A percentile compares a stretch with the other conserved stretches of the same genome.
These are phyloP conservation scores for Leccinum incarnatum DNA, from an alignment of 768 basidiomycete genomes.

Conservation along the genomic window DNA sequence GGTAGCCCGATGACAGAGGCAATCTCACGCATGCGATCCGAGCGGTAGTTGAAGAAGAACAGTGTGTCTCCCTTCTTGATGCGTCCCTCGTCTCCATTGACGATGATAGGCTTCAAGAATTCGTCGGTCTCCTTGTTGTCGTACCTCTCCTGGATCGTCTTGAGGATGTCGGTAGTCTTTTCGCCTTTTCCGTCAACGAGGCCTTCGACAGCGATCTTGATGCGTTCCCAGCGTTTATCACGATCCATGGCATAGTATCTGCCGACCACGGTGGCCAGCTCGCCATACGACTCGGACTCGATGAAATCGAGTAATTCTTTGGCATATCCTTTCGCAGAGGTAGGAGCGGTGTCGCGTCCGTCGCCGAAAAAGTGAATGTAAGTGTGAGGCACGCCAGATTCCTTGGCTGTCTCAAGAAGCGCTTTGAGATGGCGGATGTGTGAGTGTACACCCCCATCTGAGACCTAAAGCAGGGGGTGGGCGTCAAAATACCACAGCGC, in stretches of 20 bases:
- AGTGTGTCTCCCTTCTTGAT: constrained; percentile 87
- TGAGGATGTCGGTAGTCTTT: constrained; percentile 53
- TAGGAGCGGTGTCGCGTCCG: constrained; percentile 91
- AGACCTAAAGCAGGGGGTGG: constrained; percentile 57
- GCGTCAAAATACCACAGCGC: constrained; percentile 2
- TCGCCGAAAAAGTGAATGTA: constrained; percentile 95
- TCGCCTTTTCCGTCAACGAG: constrained; percentile 71
- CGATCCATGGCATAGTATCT: constrained; percentile 98
- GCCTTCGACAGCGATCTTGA: constrained; percentile 87
- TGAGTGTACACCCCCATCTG: constrained; percentile 97
- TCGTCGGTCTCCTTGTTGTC: constrained; percentile 88
- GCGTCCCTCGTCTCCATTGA: constrained; percentile 72
- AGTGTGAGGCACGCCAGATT: constrained; percentile 76
- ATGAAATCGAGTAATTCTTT: constrained; percentile 76
- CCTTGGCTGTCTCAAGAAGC: constrained; percentile 87
- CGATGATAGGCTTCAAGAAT: constrained; percentile 93
- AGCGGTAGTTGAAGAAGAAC: constrained; percentile 97
- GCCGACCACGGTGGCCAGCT: constrained; percentile 82
- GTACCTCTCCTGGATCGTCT: constrained; percentile 71
- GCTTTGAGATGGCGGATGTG: constrained; percentile 90
- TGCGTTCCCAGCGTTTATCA: constrained; percentile 93
- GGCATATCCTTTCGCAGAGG: constrained; percentile 75
- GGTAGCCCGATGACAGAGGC: constrained; percentile 74
- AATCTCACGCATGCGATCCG: constrained; percentile 94
- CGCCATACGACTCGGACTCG: constrained; percentile 71